Evolutionary conservation across 2,329 filamentous ascomycete genomes (phyloP), one percentile per base, ranked within the genome.

Genomic region (Lecanosticta acicola): DNA sequence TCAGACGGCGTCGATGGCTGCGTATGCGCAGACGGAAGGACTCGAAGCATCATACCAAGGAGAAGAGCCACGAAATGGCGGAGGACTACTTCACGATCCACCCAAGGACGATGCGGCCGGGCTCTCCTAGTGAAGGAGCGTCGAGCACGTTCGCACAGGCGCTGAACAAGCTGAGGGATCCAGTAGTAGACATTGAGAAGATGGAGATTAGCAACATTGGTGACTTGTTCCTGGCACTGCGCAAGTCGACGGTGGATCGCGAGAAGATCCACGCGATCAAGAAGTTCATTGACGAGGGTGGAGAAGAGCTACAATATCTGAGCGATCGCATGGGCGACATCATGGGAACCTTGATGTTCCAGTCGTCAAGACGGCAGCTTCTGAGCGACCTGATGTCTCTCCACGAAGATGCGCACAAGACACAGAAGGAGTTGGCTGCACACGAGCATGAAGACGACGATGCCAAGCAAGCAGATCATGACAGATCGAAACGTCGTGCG

Each of bases 1-100:
- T 96, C n/a, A 78, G 93, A 29, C 76, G 93, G 56, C 78, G 93
- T 51, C 81, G 87, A 17, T 98, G 93, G 93, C 80, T 91, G 44
- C 77, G 93, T 35, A 85, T 87, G 65, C 77, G 93, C 26, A 76
- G 85, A 42, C 87, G 85, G 68, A 79, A 79, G 62, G 71, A 66
- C 37, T 63, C 63, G 8, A 59, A 61, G 10, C 65, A 67, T 33
- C 64, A 66, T 21, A 67, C 68, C 56, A 47, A 66, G 56, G 49
- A 72, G 59, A 76, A 82, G 53, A 77, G 79, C 1, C 81, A 88
- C 57, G 77, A 83, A 69, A 72, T 90, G 45, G 87, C 79, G 51
- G 71, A 80, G 1, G 84, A 91, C 51, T 94, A 94, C 64, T 94
- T 94, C 60, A 83, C 81, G 0, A 80, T 94, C 43, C 77, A 82